These are phyloP conservation scores for Cutaneotrichosporon daszewskae DNA, from an alignment of 1,284 basidiomycete species.

Conservation along the genomic window DNA sequence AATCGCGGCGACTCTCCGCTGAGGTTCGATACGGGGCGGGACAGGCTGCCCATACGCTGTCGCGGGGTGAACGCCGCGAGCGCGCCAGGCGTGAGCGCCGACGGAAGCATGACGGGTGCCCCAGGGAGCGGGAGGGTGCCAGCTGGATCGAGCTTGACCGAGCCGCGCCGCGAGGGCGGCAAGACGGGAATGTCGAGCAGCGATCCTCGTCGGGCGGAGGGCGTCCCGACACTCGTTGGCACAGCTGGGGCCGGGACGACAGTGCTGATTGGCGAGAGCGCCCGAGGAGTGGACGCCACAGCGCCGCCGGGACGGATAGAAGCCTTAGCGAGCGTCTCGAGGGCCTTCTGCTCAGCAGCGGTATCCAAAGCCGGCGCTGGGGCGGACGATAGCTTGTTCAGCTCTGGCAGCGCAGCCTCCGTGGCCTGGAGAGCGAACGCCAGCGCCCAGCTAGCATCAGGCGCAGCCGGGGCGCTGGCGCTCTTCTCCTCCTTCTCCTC, in stretches of 20 bases:
- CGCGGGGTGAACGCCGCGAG: neutral
- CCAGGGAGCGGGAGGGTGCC: neutral
- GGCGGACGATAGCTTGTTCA: conserved; percentile 19
- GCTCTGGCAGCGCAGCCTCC: conserved; percentile 18
- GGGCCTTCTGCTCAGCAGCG: conserved; percentile 9
- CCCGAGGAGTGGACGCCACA: neutral
- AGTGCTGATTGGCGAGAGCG: neutral
- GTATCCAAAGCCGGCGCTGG: conserved; percentile 13
- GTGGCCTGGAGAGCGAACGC: conserved; percentile 35
- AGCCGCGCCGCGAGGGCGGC: too few relatives aligned
- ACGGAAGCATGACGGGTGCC: neutral
- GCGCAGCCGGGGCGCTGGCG: neutral
- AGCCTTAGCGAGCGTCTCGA: conserved; percentile 10
- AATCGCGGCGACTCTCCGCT: too few relatives aligned
- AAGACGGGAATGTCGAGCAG: too few relatives aligned
- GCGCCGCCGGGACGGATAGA: conserved; percentile 1
- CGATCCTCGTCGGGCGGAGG: too few relatives aligned
- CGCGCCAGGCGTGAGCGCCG: neutral
- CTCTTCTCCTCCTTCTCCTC: neutral
- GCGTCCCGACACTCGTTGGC: neutral
- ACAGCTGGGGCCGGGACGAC: too few relatives aligned
- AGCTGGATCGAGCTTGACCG: too few relatives aligned
- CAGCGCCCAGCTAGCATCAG: conserved; percentile 39
- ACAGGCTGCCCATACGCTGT: neutral
- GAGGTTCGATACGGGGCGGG: too few relatives aligned